Evolutionary conservation across 1,139 yeast genomes (phyloP).

Genomic region (Entelexis paramagnoliae): DNA sequence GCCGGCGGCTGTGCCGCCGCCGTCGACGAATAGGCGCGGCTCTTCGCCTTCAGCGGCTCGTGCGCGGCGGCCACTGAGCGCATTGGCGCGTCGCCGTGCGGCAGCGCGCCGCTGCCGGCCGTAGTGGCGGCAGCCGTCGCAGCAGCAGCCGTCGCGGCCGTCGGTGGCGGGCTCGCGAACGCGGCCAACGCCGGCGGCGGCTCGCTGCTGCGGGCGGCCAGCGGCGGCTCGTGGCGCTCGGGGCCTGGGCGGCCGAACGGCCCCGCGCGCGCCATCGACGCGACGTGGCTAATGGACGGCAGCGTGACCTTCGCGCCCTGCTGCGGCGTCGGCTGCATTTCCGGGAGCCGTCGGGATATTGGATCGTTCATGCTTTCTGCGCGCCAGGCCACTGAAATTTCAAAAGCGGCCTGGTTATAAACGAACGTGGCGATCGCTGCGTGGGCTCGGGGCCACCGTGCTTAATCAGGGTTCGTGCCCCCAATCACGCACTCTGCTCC

Average conservation of each 20-base stretch:
- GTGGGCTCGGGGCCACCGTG: constrained; percentile 7
- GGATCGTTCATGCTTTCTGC: neutral
- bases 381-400: constrained; percentile 3
- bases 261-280: constrained; percentile 5
- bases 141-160: too few relatives aligned
- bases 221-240: too few relatives aligned
- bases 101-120: too few relatives aligned
- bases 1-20: neutral
- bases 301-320: constrained; percentile 3
- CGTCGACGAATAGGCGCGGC: constrained; percentile 4
- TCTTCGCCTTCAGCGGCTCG: constrained; percentile 3
- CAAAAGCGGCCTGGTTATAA: neutral
- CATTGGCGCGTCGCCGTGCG: too few relatives aligned
- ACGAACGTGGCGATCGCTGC: constrained; percentile 10
- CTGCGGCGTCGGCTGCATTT: constrained; percentile 1
- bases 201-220: too few relatives aligned
- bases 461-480: constrained; percentile 8
- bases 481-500: constrained; percentile 3
- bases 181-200: neutral
- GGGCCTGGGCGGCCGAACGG: neutral
- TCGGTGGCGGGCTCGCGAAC: neutral
- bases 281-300: constrained; percentile 4
- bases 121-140: too few relatives aligned
- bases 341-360: constrained; percentile 4
- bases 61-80: neutral